Conservation (phyloP, 305 asterid genomes). For the Plantago coronopus region DNA sequence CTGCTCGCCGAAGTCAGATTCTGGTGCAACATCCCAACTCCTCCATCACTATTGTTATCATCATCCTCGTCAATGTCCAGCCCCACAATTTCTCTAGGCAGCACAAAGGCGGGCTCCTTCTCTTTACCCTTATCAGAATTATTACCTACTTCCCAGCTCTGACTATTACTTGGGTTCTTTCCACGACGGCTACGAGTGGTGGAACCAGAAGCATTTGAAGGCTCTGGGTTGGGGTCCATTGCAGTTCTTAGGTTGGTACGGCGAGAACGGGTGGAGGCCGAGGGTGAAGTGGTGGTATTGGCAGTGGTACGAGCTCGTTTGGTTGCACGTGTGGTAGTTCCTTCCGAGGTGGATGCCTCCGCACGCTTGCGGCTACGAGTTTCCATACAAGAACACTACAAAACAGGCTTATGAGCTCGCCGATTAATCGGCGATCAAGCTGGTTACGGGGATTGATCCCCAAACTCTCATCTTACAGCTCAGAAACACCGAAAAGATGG, state of each 20-base stretch:
- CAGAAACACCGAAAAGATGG: constrained; percentile 35
- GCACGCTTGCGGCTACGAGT: constrained; percentile 99
- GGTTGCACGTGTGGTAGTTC: constrained; percentile 73
- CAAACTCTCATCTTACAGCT: constrained; percentile 38
- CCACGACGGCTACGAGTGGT: constrained; percentile 83
- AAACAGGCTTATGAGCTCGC: constrained; percentile 56
- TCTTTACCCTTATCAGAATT: constrained; percentile 86
- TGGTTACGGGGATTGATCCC: constrained; percentile 32
- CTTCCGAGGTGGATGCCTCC: constrained; percentile 99
- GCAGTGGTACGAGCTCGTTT: constrained; percentile 76
- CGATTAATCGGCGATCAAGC: constrained; percentile 91
- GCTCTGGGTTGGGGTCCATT: constrained; percentile 76
- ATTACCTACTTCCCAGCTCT: constrained; percentile 30
- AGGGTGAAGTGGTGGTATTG: constrained; percentile 31
- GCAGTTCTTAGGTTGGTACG: constrained; percentile 42
- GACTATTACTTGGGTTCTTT: constrained; percentile 47
- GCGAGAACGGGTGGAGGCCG: constrained; percentile 71
- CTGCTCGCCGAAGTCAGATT: constrained; percentile 92
- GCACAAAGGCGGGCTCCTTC: constrained; percentile 75
- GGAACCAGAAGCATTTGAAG: constrained; percentile 72
- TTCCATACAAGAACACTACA: constrained; percentile 94
- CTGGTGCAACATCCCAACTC: constrained; percentile 83
- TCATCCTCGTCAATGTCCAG: constrained; percentile 77
- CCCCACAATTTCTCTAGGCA: constrained; percentile 53
- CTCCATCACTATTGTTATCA: constrained; percentile 82